Percentiles rank a stretch among this genome's conserved stretches.
These are phyloP conservation scores for Orbilia ellipsospora DNA, from an alignment of 2,329 filamentous ascomycete genomes.

Conservation along the genomic window DNA sequence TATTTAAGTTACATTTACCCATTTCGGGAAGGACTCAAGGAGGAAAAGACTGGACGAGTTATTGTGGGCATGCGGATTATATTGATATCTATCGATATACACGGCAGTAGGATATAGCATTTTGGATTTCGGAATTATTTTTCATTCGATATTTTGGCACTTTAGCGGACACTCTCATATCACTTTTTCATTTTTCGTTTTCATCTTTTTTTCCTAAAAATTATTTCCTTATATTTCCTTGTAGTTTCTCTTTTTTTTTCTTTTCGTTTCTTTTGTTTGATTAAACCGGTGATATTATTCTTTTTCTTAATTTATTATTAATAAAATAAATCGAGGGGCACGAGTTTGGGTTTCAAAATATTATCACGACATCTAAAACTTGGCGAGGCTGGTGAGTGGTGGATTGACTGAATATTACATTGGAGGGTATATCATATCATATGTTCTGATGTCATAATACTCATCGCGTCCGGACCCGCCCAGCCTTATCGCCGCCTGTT, in stretches of 20 bases:
- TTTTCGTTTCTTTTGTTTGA: slow-evolving; percentile 4
- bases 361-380: neutral
- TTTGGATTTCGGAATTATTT: too few species aligned
- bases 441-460: slow-evolving; percentile 7
- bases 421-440: neutral
- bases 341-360: too few species aligned
- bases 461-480: too few species aligned
- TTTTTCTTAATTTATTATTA: too few species aligned
- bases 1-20: neutral
- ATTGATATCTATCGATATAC: too few species aligned
- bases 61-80: too few species aligned
- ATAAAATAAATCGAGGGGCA: too few species aligned
- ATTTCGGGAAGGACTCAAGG: too few species aligned
- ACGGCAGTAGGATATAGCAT: too few species aligned
- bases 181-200: neutral
- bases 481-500: neutral
- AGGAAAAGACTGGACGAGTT: too few species aligned
- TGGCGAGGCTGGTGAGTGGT: neutral
- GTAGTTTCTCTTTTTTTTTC: neutral
- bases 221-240: neutral
- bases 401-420: neutral
- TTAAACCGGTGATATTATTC: too few species aligned
- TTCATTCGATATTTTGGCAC: neutral
- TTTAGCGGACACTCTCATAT: neutral
- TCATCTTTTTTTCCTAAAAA: neutral